Evolutionary conservation across 2,329 filamentous ascomycete species (phyloP).

Genomic region (Stylonectria norvegica): DNA sequence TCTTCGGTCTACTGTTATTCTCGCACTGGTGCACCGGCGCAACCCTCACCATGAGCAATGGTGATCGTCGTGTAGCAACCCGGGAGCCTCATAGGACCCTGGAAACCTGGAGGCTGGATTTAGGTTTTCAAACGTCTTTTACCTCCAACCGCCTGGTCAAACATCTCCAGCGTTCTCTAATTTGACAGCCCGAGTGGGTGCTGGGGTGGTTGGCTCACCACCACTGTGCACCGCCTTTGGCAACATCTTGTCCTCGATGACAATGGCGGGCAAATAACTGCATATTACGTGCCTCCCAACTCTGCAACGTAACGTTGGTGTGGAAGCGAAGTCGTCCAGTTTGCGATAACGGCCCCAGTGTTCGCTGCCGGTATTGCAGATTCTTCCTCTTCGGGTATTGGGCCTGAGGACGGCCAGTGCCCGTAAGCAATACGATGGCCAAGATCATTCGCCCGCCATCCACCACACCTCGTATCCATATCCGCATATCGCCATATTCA

Average conservation of each 20-base stretch:
- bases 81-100: too few relatives aligned
- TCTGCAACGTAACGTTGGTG: slow-evolving; percentile 9
- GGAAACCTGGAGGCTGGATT: too few relatives aligned
- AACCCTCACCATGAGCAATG: too few relatives aligned
- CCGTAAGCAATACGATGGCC: slow-evolving; percentile 24
- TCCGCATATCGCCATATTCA: slow-evolving; percentile 27
- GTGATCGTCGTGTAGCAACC: too few relatives aligned
- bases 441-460: slow-evolving; percentile 16
- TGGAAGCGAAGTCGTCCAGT: slow-evolving; percentile 11
- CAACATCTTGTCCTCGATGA: slow-evolving; percentile 10
- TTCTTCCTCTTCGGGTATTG: slow-evolving; percentile 19
- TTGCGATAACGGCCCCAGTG: slow-evolving; percentile 16
- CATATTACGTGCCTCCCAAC: slow-evolving; percentile 18
- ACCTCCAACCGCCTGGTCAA: too few relatives aligned
- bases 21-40: too few relatives aligned
- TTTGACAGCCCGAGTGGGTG: too few relatives aligned
- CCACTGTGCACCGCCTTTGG: too few relatives aligned
- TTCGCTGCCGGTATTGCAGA: slow-evolving; percentile 10
- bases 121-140: too few relatives aligned
- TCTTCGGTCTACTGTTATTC: too few relatives aligned
- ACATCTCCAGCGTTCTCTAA: too few relatives aligned
- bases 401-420: slow-evolving; percentile 18
- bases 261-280: slow-evolving; percentile 17
- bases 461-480: slow-evolving; percentile 28
- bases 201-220: too few relatives aligned